These are phyloP conservation scores for Musa beccarii DNA, from an alignment of 176 grass and related monocot species.

Conservation along the genomic window DNA sequence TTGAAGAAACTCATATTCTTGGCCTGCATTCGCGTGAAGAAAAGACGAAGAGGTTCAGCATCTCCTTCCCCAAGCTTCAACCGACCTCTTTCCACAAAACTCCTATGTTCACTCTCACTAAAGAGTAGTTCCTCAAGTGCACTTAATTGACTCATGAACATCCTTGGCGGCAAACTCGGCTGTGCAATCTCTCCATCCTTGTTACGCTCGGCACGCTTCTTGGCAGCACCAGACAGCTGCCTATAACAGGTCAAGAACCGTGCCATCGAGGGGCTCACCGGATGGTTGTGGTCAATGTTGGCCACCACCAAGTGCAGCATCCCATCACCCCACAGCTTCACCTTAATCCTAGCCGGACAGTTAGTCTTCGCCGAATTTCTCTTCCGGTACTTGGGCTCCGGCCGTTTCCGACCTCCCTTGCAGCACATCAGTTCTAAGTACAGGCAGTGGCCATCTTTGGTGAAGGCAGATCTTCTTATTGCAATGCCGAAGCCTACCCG, in stretches of 20 bases:
- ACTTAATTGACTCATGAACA: constrained; percentile 59
- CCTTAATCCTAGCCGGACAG: constrained; percentile 74
- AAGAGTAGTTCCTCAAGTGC: constrained; percentile 74
- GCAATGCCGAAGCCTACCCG: constrained; percentile 88
- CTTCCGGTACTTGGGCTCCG: constrained; percentile 85
- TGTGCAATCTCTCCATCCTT: constrained; percentile 44
- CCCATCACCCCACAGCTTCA: constrained; percentile 89
- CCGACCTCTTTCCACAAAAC: constrained; percentile 56
- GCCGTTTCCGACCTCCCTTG: constrained; percentile 68
- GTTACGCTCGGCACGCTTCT: constrained; percentile 43
- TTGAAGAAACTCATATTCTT: constrained; percentile 90
- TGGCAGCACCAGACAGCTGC: constrained; percentile 57
- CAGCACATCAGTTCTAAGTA: constrained; percentile 97
- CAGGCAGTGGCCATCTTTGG: constrained; percentile 70
- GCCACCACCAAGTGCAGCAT: constrained; percentile 83
- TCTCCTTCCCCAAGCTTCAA: constrained; percentile 72
- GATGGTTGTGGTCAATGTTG: constrained; percentile 88
- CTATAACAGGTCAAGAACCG: constrained; percentile 84
- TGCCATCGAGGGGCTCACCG: constrained; percentile 87
- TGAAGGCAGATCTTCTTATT: constrained; percentile 82
- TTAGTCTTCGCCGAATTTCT: constrained; percentile 82
- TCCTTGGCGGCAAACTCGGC: constrained; percentile 55
- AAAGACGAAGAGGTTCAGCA: constrained; percentile 73
- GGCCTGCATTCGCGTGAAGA: constrained; percentile 93
- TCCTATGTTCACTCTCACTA: constrained; percentile 60